Percentiles rank a stretch among this genome's conserved stretches.
Evolutionary conservation across 257 asterid genomes (phyloP).

Genomic region (Ehretia macrophylla): DNA sequence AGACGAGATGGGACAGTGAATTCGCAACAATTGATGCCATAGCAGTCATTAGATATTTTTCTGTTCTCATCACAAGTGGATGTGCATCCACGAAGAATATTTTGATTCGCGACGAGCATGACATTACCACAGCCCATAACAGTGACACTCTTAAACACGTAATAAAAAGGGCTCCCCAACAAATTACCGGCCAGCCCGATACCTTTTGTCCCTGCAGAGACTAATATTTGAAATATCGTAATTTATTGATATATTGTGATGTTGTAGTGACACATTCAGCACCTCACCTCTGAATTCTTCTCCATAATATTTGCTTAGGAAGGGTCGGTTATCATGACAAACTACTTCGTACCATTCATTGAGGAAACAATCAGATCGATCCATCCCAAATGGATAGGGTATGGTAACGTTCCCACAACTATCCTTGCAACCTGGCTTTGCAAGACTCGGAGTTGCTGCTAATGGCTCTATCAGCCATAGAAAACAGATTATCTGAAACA

Average conservation of each 20-base stretch:
- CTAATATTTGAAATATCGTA: background rate
- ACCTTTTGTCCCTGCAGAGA: background rate
- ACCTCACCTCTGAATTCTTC: background rate
- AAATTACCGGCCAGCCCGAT: background rate
- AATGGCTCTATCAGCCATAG: no score
- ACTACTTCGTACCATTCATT: no score
- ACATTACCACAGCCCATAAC: background rate
- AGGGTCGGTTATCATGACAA: no score
- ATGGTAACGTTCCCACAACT: no score
- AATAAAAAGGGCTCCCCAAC: background rate
- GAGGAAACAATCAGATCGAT: no score
- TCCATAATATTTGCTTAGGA: no score
- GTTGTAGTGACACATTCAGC: background rate
- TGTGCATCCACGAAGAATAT: background rate
- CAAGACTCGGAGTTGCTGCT: no score
- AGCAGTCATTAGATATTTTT: background rate
- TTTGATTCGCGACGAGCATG: background rate
- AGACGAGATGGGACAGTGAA: background rate
- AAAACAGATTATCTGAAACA: no score
- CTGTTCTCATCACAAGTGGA: background rate
- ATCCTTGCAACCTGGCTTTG: no score
- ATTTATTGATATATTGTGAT: background rate
- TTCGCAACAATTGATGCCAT: conserved; percentile 1
- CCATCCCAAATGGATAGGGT: no score
- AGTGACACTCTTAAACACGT: background rate